Evolutionary conservation across 306 rosid genomes (phyloP).

Genomic region (Medicago lupulina): DNA sequence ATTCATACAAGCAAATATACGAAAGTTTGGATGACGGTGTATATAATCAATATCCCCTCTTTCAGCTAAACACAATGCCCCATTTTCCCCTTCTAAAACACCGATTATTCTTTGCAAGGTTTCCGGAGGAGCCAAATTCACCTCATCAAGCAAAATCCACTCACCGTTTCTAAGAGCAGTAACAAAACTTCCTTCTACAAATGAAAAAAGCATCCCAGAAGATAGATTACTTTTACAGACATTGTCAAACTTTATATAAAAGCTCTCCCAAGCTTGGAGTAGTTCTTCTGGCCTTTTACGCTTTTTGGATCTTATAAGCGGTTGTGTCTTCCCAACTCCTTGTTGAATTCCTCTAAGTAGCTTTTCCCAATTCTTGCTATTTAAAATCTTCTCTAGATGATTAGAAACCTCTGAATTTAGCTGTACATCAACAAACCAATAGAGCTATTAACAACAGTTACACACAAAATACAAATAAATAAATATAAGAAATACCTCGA

Average conservation of each 20-base stretch:
- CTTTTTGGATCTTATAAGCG: constrained; percentile 53
- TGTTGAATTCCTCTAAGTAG: constrained; percentile 54
- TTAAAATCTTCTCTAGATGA: constrained; percentile 47
- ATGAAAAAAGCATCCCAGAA: constrained; percentile 85
- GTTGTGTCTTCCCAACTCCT: constrained; percentile 50
- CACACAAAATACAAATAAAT: constrained; percentile 31
- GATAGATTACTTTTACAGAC: constrained; percentile 57
- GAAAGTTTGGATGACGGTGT: constrained; percentile 81
- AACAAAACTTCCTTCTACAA: constrained; percentile 93
- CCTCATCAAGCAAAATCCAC: constrained; percentile 98
- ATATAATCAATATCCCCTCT: constrained; percentile 85
- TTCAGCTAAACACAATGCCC: constrained; percentile 88
- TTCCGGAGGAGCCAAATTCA: constrained; percentile 97
- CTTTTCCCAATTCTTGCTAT: constrained; percentile 62
- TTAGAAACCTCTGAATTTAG: constrained; percentile 43
- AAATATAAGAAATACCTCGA: constrained; percentile 53
- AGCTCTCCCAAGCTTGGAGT: constrained; percentile 70
- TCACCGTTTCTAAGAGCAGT: constrained; percentile 85
- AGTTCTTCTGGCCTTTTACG: constrained; percentile 75
- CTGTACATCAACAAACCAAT: constrained; percentile 54
- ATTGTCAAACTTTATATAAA: constrained; percentile 61
- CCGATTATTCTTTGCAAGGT: constrained; percentile 89
- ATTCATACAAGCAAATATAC: constrained; percentile 98
- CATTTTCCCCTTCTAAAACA: constrained; percentile 89
- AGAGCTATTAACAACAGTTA: constrained; percentile 24